These are phyloP conservation scores for Debaryomycetaceae sp. DNA, from an alignment of 1,139 yeast species.

Conservation along the genomic window DNA sequence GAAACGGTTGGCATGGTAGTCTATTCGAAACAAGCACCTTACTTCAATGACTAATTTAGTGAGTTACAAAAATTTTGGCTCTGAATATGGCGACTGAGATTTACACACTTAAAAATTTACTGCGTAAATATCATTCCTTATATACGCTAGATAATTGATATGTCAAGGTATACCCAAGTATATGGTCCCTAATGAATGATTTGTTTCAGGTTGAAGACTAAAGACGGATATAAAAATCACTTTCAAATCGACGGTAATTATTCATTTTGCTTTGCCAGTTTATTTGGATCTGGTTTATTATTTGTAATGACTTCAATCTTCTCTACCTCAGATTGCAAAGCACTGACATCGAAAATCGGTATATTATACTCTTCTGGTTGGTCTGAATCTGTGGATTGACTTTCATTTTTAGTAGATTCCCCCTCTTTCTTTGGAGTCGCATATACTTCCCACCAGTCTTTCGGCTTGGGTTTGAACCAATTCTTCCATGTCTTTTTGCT, in stretches of 20 bases:
- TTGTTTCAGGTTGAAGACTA: too few species aligned
- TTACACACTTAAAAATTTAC: not conserved
- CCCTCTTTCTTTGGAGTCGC: slow-evolving; percentile 29
- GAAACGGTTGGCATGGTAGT: slow-evolving; percentile 87
- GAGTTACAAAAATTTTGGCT: slow-evolving; percentile 2
- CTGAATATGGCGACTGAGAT: not conserved
- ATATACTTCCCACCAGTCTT: slow-evolving; percentile 85
- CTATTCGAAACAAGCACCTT: slow-evolving; percentile 1
- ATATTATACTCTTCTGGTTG: slow-evolving; percentile 8
- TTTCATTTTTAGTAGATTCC: slow-evolving; percentile 12
- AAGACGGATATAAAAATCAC: too few species aligned
- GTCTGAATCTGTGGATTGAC: slow-evolving; percentile 9
- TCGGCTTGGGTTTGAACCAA: slow-evolving; percentile 75
- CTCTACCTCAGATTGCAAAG: slow-evolving; percentile 42
- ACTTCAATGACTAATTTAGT: slow-evolving; percentile 4
- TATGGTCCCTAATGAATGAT: too few species aligned
- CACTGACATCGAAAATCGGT: slow-evolving; percentile 45
- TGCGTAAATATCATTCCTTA: not conserved
- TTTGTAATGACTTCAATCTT: slow-evolving; percentile 35
- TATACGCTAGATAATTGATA: not conserved
- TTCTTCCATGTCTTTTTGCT: slow-evolving; percentile 49
- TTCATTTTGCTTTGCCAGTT: too few species aligned
- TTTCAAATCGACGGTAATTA: too few species aligned
- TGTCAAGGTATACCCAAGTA: not conserved
- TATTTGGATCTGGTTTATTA: slow-evolving; percentile 3